These are phyloP conservation scores for Cadophora malorum DNA, from an alignment of 2,329 filamentous ascomycete genomes.

Conservation along the genomic window DNA sequence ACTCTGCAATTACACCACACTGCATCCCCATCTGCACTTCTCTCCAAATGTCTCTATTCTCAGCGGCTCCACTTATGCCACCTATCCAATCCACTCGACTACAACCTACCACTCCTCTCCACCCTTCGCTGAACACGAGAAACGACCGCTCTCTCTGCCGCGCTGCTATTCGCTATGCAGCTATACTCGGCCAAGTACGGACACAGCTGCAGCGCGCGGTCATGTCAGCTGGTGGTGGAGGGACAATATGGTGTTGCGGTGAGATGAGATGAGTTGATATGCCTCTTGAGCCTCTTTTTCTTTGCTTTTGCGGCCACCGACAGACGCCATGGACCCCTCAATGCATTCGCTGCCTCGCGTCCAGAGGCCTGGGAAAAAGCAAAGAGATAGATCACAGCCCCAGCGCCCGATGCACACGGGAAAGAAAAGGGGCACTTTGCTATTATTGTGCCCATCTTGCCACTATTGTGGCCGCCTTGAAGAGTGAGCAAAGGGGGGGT, in stretches of 20 bases:
- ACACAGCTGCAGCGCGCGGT: constrained; percentile 9
- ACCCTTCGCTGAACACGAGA: constrained; percentile 24
- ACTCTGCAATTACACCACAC: constrained; percentile 2
- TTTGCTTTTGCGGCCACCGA: constrained; percentile 25
- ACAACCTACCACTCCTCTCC: not conserved
- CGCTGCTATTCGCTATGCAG: not conserved
- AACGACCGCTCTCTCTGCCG: not conserved
- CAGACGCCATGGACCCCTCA: constrained; percentile 20
- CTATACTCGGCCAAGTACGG: constrained; percentile 3
- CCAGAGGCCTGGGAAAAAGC: constrained; percentile 38
- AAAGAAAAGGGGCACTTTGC: constrained; percentile 23
- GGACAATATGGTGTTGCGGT: constrained; percentile 17
- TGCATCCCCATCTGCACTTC: not conserved
- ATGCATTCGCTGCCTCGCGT: constrained; percentile 24
- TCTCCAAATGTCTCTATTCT: constrained; percentile 9
- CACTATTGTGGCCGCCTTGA: not conserved
- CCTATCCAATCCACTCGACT: not conserved
- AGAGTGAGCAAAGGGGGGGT: constrained; percentile 1
- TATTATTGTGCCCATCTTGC: constrained; percentile 2
- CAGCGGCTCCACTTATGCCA: not conserved
- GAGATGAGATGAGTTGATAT: constrained; percentile 22
- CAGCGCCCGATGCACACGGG: constrained; percentile 7
- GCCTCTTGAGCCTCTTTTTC: constrained; percentile 34
- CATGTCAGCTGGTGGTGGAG: constrained; percentile 18
- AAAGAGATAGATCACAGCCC: constrained; percentile 23